phyloP scores from a whole-genome alignment of 441 rosid genomes.

The Jatropha multifida region DNA sequence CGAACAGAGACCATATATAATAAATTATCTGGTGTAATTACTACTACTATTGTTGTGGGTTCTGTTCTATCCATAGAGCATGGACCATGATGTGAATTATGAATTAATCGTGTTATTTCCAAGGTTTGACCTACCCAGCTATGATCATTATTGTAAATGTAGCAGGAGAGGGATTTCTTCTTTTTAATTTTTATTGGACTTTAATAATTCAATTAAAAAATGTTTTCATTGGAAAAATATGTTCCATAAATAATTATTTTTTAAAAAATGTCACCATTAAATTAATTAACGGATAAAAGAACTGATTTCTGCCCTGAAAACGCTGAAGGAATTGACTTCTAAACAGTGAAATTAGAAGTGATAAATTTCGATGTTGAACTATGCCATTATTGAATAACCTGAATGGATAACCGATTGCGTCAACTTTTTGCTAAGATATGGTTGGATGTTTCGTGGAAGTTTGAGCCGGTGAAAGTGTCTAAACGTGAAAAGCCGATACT shows the following conservation, averaged over 20 bases:
- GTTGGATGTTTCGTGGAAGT: constrained; percentile 19
- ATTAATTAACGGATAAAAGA: too few relatives aligned
- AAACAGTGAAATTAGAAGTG: too few relatives aligned
- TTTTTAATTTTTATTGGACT: too few relatives aligned
- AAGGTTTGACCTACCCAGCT: too few relatives aligned
- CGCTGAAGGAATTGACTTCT: too few relatives aligned
- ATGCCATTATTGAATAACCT: background rate
- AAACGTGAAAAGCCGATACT: constrained; percentile 36
- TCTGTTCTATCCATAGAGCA: background rate
- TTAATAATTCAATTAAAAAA: too few relatives aligned
- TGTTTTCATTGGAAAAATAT: too few relatives aligned
- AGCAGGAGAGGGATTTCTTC: too few relatives aligned
- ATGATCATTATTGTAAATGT: too few relatives aligned
- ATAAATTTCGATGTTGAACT: background rate
- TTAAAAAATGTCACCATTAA: too few relatives aligned
- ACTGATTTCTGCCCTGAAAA: too few relatives aligned
- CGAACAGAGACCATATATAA: background rate
- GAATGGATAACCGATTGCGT: background rate
- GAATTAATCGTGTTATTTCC: background rate
- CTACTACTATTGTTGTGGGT: background rate
- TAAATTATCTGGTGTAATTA: constrained; percentile 9
- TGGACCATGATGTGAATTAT: background rate
- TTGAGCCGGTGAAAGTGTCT: constrained; percentile 32
- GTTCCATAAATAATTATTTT: too few relatives aligned
- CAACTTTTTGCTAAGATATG: constrained; percentile 15